phyloP scores from a whole-genome alignment of 345 rosid species.

The Bruguiera sexangula region DNA sequence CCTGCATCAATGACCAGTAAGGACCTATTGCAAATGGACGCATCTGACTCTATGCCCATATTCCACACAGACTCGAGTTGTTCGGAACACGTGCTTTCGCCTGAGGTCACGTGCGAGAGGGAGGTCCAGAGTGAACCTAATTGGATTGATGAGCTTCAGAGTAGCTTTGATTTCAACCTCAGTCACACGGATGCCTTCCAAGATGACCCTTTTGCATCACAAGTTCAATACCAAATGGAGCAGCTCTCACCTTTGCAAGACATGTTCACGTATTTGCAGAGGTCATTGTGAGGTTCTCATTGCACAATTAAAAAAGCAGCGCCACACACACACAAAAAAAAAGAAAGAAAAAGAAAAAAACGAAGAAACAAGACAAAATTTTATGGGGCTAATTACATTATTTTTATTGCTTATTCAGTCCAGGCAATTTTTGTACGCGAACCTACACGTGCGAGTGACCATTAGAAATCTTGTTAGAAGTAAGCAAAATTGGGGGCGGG shows the following conservation, averaged over 20 bases:
- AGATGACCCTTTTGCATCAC: constrained; percentile 51
- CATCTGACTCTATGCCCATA: constrained; percentile 51
- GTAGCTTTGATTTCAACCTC: constrained; percentile 36
- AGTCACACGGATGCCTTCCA: constrained; percentile 33
- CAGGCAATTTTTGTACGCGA: background rate
- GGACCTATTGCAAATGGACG: constrained; percentile 30
- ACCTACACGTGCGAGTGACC: background rate
- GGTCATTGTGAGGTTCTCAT: constrained; percentile 17
- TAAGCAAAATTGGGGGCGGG: background rate
- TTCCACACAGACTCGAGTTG: constrained; percentile 59
- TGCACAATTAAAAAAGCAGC: too few species aligned
- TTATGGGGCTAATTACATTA: background rate
- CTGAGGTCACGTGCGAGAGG: constrained; percentile 42
- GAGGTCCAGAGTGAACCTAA: constrained; percentile 59
- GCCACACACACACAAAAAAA: too few species aligned
- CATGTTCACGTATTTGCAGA: constrained; percentile 27
- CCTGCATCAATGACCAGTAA: too few species aligned
- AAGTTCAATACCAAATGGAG: constrained; percentile 40
- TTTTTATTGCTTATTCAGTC: background rate
- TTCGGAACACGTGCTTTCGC: constrained; percentile 66
- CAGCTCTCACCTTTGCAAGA: constrained; percentile 38
- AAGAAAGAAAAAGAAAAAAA: background rate
- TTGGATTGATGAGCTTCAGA: constrained; percentile 28
- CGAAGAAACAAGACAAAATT: background rate
- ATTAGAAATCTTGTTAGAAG: background rate